Evolutionary conservation across 2,329 filamentous ascomycete species (phyloP).

Genomic region (Alternaria brassicae): DNA sequence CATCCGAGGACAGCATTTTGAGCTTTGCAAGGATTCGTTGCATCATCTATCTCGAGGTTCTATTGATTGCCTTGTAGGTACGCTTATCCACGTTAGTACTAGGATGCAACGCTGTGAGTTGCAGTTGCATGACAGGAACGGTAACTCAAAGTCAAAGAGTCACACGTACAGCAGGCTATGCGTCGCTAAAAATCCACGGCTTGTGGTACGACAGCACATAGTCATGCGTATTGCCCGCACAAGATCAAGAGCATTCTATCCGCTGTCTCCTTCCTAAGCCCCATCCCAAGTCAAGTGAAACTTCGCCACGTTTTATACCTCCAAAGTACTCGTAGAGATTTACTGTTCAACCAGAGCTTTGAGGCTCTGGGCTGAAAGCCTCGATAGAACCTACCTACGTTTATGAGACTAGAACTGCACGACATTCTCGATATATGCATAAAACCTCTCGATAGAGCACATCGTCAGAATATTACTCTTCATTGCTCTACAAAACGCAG

Average conservation of each 20-base stretch:
- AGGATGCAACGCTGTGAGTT: not conserved
- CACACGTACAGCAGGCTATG: not conserved
- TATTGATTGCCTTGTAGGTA: not conserved
- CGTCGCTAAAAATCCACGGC: not conserved
- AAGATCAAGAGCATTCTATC: not conserved
- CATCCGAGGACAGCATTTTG: not conserved
- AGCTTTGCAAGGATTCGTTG: not conserved
- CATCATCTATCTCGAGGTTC: not conserved
- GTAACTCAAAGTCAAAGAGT: not conserved
- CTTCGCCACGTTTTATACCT: not conserved
- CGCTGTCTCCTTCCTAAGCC: not conserved
- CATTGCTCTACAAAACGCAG: not conserved
- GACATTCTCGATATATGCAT: not conserved
- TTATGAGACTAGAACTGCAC: not conserved
- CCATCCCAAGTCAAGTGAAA: not conserved
- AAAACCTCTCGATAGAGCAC: rapidly evolving
- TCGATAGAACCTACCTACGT: not conserved
- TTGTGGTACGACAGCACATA: not conserved
- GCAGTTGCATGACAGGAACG: not conserved
- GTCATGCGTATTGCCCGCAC: not conserved
- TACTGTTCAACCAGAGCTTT: not conserved
- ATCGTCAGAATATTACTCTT: not conserved
- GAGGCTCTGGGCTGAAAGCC: not conserved
- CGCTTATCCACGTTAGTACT: not conserved
- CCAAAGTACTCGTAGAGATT: not conserved